A percentile compares a stretch with the other conserved stretches of the same genome.
Conservation (phyloP, 306 rosid genomes). For the Canavalia ensiformis region DNA sequence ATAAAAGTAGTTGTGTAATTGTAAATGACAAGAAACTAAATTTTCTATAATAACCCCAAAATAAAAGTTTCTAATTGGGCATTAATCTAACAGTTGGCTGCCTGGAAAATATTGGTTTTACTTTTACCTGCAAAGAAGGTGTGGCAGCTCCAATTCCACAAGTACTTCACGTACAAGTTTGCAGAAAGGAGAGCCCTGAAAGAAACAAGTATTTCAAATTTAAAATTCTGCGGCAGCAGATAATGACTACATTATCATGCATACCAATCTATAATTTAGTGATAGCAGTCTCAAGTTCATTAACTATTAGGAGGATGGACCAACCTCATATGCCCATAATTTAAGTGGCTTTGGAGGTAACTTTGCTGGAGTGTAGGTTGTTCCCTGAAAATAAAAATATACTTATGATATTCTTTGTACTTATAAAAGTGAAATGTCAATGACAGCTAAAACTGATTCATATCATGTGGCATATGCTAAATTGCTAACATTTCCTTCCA, state of each 20-base stretch:
- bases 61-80: background rate
- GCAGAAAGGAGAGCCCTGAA: conserved; percentile 98
- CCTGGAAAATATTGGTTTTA: conserved; percentile 41
- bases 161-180: conserved; percentile 93
- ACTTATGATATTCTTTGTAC: conserved; percentile 3
- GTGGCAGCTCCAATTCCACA: conserved; percentile 94
- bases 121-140: conserved; percentile 74
- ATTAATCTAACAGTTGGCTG: conserved; percentile 10
- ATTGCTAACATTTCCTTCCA: conserved; percentile 4
- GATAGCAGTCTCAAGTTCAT: conserved; percentile 18
- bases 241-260: conserved; percentile 33
- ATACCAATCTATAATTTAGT: conserved; percentile 26
- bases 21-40: background rate
- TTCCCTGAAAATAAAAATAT: conserved; percentile 65
- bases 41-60: background rate
- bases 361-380: conserved; percentile 75
- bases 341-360: conserved; percentile 87
- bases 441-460: background rate
- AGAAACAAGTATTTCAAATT: conserved; percentile 45
- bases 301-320: conserved; percentile 35
- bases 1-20: background rate
- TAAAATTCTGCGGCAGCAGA: conserved; percentile 11
- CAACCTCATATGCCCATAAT: conserved; percentile 97
- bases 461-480: conserved; percentile 6
- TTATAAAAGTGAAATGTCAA: conserved; percentile 27